phyloP scores from a whole-genome alignment of 2,329 filamentous ascomycete species.

The Curvularia hawaiiensis region DNA sequence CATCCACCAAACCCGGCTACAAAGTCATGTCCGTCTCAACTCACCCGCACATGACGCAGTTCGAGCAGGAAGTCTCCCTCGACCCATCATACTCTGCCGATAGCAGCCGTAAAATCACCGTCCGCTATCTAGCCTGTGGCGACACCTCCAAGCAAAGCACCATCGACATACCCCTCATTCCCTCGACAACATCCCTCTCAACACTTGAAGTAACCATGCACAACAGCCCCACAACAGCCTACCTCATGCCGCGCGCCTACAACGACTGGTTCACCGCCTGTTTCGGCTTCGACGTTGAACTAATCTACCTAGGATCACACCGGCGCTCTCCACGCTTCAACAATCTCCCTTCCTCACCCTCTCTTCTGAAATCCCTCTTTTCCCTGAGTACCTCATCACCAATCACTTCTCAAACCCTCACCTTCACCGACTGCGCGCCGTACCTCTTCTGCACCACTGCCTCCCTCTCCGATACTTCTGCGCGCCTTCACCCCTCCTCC shows the following conservation, averaged over 20 bases:
- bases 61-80: conserved; percentile 45
- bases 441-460: conserved; percentile 73
- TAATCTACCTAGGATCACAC: conserved; percentile 52
- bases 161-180: conserved; percentile 49
- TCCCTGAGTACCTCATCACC: conserved; percentile 12
- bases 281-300: conserved; percentile 51
- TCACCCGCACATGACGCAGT: conserved; percentile 50
- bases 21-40: conserved; percentile 51
- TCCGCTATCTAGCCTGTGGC: conserved; percentile 49
- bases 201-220: conserved; percentile 52
- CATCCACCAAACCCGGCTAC: conserved; percentile 30
- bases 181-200: conserved; percentile 44
- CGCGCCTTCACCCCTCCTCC: conserved; percentile 37
- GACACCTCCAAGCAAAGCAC: conserved; percentile 30
- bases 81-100: no score
- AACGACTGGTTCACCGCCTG: conserved; percentile 52
- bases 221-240: conserved; percentile 49
- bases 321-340: conserved; percentile 49
- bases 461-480: conserved; percentile 70
- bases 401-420: conserved; percentile 51
- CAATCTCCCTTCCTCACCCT: conserved; percentile 13
- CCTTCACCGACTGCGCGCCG: conserved; percentile 76
- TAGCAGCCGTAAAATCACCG: conserved; percentile 34
- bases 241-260: conserved; percentile 50
- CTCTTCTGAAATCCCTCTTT: neutral